phyloP scores from a whole-genome alignment of 2,329 filamentous ascomycete species.

The Oidium heveae region DNA sequence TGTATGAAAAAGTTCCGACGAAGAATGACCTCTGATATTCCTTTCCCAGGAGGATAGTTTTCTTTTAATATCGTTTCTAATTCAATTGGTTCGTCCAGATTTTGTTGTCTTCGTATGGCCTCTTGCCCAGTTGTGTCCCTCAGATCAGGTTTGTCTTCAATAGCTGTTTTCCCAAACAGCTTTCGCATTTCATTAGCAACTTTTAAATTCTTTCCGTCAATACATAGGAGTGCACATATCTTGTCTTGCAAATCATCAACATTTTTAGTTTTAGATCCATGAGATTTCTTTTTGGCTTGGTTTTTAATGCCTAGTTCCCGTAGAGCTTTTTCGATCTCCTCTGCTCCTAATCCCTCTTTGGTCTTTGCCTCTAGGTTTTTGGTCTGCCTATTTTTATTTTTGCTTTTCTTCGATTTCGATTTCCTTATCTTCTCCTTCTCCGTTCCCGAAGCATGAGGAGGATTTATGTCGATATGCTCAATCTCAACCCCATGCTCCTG shows the following conservation, averaged over 20 bases:
- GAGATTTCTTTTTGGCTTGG: background rate
- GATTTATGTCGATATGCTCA: slow-evolving; percentile 13
- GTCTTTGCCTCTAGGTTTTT: slow-evolving; percentile 9
- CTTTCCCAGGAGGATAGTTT: slow-evolving; percentile 24
- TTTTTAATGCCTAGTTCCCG: slow-evolving; percentile 27
- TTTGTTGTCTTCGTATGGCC: slow-evolving; percentile 18
- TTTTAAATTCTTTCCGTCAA: slow-evolving; percentile 53
- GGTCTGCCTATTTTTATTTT: slow-evolving; percentile 3
- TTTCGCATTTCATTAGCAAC: slow-evolving; percentile 76
- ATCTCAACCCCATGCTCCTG: slow-evolving; percentile 13
- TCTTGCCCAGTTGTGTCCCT: slow-evolving; percentile 14
- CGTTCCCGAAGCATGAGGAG: slow-evolving; percentile 8
- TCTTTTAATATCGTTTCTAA: slow-evolving; percentile 15
- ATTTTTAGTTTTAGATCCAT: background rate
- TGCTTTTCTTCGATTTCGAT: slow-evolving; percentile 17
- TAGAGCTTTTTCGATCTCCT: slow-evolving; percentile 42
- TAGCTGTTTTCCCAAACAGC: slow-evolving; percentile 37
- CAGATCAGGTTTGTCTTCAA: slow-evolving; percentile 29
- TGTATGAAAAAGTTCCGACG: slow-evolving; percentile 44
- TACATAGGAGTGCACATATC: slow-evolving; percentile 26
- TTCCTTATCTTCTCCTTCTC: slow-evolving; percentile 34
- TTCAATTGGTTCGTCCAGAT: slow-evolving; percentile 18
- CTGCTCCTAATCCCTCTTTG: slow-evolving; percentile 17
- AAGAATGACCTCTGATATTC: slow-evolving; percentile 29
- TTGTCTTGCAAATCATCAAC: slow-evolving; percentile 19